These are phyloP conservation scores for Oryza longistaminata DNA, from an alignment of 176 grass and related monocot species.

Conservation along the genomic window DNA sequence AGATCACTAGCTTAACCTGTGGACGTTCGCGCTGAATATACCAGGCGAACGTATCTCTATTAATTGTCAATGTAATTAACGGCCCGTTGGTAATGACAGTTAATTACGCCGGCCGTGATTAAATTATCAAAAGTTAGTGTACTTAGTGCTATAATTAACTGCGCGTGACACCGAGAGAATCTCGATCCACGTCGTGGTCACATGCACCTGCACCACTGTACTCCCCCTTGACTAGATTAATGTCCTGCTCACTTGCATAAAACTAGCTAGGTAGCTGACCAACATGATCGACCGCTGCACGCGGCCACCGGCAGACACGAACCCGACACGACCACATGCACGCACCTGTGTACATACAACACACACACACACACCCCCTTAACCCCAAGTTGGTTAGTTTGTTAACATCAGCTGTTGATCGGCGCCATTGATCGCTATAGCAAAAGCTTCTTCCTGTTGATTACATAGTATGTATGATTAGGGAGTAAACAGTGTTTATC, in stretches of 20 bases:
- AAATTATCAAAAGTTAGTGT: background rate
- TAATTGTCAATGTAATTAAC: background rate
- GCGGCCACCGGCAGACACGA: background rate
- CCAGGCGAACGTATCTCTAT: background rate
- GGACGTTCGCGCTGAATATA: background rate
- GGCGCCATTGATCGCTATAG: too few relatives aligned
- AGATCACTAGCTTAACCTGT: too few relatives aligned
- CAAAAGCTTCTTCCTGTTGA: background rate
- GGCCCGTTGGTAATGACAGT: background rate
- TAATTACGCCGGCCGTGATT: background rate
- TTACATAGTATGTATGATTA: background rate
- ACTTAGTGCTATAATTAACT: background rate
- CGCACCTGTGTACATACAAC: background rate
- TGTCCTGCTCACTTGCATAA: too few relatives aligned
- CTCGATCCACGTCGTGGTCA: background rate
- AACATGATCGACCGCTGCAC: background rate
- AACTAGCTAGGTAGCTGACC: too few relatives aligned
- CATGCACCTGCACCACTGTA: background rate
- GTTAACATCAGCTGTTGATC: constrained; percentile 13
- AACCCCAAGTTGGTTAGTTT: constrained; percentile 8
- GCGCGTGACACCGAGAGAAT: background rate
- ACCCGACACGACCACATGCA: constrained; percentile 36
- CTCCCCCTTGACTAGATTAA: background rate
- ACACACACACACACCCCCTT: too few relatives aligned
- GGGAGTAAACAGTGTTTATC: background rate